These are phyloP conservation scores for Fusarium nygamai DNA, from an alignment of 2,329 filamentous ascomycete species.

Conservation along the genomic window DNA sequence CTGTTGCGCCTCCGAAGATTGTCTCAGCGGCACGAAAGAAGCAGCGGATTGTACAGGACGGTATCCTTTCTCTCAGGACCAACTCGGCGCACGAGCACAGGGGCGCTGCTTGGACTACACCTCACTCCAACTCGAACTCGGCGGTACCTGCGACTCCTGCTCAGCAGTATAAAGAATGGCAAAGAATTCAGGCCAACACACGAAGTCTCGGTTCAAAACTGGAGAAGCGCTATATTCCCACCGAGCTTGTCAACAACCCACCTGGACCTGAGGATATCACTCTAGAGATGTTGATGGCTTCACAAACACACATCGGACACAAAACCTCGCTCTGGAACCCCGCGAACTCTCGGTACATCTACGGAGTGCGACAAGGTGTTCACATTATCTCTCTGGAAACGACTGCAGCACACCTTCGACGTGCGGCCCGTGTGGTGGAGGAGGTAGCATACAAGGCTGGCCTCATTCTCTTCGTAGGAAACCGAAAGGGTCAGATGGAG, in stretches of 20 bases:
- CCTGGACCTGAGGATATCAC: conserved; percentile 83
- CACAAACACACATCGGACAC: conserved; percentile 90
- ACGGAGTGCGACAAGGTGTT: conserved; percentile 85
- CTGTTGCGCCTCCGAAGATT: conserved; percentile 36
- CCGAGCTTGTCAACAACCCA: conserved; percentile 74
- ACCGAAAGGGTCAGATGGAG: conserved; percentile 81
- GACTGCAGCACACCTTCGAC: conserved; percentile 88
- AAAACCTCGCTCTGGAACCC: conserved; percentile 94
- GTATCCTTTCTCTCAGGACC: conserved; percentile 48
- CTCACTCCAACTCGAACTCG: conserved; percentile 47
- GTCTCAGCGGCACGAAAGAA: conserved; percentile 45
- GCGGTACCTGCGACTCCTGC: conserved; percentile 49
- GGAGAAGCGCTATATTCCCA: conserved; percentile 70
- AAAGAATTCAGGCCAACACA: conserved; percentile 55
- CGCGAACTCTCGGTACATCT: conserved; percentile 92
- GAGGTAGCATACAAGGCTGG: conserved; percentile 86
- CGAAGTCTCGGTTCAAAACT: conserved; percentile 60
- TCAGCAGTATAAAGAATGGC: conserved; percentile 53
- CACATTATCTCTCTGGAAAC: conserved; percentile 94
- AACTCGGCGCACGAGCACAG: conserved; percentile 49
- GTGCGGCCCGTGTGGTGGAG: conserved; percentile 90
- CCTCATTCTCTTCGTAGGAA: conserved; percentile 90
- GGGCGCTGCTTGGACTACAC: conserved; percentile 47
- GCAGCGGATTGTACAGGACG: conserved; percentile 48
- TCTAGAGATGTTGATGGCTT: conserved; percentile 88